phyloP scores from a whole-genome alignment of 306 rosid species.

The Styphnolobium japonicum region DNA sequence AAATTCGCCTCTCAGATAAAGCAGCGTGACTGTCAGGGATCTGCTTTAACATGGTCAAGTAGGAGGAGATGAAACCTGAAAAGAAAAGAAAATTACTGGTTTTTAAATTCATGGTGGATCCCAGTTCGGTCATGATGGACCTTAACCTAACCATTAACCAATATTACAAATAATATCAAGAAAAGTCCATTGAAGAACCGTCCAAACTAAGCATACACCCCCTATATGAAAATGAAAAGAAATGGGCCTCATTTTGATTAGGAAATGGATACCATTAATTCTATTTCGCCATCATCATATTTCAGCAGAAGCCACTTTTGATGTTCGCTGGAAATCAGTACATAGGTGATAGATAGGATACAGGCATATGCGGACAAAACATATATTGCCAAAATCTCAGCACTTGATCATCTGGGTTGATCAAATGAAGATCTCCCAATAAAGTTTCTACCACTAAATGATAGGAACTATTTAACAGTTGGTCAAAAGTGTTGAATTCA shows the following conservation, averaged over 20 bases:
- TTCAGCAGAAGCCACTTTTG: constrained; percentile 18
- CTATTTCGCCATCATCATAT: not conserved
- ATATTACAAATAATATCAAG: constrained; percentile 12
- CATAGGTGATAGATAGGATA: not conserved
- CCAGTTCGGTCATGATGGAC: constrained; percentile 35
- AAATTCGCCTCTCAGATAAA: constrained; percentile 43
- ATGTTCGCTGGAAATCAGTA: not conserved
- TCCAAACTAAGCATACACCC: constrained; percentile 32
- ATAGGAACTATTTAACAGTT: not conserved
- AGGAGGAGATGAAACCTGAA: constrained; percentile 34
- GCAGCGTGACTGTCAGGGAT: constrained; percentile 29
- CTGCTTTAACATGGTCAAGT: constrained; percentile 49
- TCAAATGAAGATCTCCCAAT: not conserved
- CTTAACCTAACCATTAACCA: constrained; percentile 36
- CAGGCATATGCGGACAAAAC: not conserved
- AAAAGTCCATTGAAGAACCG: constrained; percentile 33
- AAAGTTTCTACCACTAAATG: not conserved
- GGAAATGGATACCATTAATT: not conserved
- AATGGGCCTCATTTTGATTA: constrained; percentile 25
- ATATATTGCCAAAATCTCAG: not conserved
- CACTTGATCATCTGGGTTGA: not conserved
- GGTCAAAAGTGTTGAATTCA: not conserved
- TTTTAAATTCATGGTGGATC: constrained; percentile 36
- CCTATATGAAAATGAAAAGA: not conserved
- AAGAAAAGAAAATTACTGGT: constrained; percentile 26